A percentile compares a stretch with the other conserved stretches of the same genome.
phyloP scores from a whole-genome alignment of 148 eudicot genomes.

The Beta vulgaris region DNA sequence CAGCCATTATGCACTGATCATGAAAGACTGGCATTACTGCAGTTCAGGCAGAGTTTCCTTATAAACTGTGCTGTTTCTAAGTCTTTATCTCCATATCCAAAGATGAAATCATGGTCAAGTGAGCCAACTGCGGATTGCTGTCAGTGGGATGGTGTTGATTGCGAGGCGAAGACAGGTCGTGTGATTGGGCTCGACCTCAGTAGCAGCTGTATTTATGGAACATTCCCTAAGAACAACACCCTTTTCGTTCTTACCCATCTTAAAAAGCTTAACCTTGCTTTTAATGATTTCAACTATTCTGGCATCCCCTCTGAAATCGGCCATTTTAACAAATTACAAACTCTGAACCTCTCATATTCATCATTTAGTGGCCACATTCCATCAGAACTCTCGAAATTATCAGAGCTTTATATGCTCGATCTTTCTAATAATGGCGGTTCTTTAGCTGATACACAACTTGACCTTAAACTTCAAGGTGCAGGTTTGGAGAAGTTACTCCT shows the following conservation, averaged over 20 bases:
- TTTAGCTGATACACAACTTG: neutral
- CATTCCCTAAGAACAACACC: constrained; percentile 19
- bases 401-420: constrained; percentile 26
- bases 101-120: neutral
- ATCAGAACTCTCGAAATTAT: constrained; percentile 24
- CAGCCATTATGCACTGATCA: constrained; percentile 8
- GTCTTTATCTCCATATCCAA: neutral
- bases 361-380: constrained; percentile 39
- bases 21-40: constrained; percentile 9
- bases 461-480: constrained; percentile 23
- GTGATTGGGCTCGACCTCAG: constrained; percentile 42
- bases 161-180: constrained; percentile 28
- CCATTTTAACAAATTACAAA: constrained; percentile 19
- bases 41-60: constrained; percentile 21
- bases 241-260: constrained; percentile 38
- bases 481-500: constrained; percentile 16
- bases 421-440: constrained; percentile 16
- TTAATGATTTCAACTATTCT: constrained; percentile 32
- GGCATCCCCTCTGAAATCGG: constrained; percentile 32
- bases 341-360: constrained; percentile 34
- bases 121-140: constrained; percentile 24
- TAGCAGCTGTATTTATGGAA: constrained; percentile 34
- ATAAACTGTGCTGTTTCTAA: constrained; percentile 6
- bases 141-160: constrained; percentile 45
- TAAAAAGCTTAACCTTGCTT: constrained; percentile 29